Base-by-base conservation (phyloP, 2,329 filamentous ascomycete genomes). In the Ophiostoma pallidulum region DNA sequence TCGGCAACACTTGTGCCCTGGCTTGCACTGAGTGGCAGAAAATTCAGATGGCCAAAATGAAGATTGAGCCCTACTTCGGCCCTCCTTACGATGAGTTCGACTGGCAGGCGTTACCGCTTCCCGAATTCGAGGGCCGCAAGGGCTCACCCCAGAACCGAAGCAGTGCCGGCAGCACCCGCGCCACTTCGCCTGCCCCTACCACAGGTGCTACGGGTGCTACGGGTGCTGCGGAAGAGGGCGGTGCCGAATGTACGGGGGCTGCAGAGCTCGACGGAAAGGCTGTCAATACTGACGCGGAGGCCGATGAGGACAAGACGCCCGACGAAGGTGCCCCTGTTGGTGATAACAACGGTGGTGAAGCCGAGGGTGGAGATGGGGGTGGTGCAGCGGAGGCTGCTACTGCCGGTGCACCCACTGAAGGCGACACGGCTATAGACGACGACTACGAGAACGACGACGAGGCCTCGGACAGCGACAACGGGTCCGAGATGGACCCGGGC, bases 51-150 rank as follows among this genome's bases (percentile, higher is more conserved):
- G 58, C 62, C 4, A 37, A 51, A 4, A 59, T 60, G 49, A 64
- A 64, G 58, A 61, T 65, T 49, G 63, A 65, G 57, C 60, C 61
- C 3, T 64, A 64, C 51, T 64, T 64, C 47, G 62, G 62, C 3
- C 62, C 61, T 7, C 61, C 61, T 0, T 63, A 59, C 40, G 61
- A 64, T 44, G 59, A 63, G 47, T 64, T 58, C 28, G 62, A 63
- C 52, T 64, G 61, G 62, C 61, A 64, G 53, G 58, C 60, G 4
- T 50, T 64, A 35, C 61, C 62, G 46, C 56, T 64, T 43, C 58
- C 59, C 16, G 60, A 61, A 47, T 59, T 63, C 13, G 43, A 51
- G 29, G 37, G 45, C 33, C 42, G 20, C 45, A 31, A 20, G 4
- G 31, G 35, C 24, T 42, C 40, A 10, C 28, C 45, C 13, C 31